A percentile compares a stretch with the other conserved stretches of the same genome.
Conservation (phyloP, 257 asterid species). For the Cynanchum wilfordii region DNA sequence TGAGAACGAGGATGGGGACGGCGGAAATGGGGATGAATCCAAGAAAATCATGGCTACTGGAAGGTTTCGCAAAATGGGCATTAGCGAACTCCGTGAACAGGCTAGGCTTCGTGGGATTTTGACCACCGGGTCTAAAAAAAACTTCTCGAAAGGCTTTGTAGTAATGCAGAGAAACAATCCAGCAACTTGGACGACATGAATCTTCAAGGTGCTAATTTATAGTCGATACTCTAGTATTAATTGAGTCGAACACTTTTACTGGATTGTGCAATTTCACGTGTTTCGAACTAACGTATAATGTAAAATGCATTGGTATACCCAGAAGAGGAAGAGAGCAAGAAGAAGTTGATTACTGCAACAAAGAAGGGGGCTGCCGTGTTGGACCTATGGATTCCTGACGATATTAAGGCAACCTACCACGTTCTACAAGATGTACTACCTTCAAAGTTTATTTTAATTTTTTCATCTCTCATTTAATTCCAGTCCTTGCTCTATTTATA, state of each 20-base stretch:
- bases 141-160: conserved; percentile 61
- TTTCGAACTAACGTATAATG: not conserved
- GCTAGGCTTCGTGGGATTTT: conserved; percentile 53
- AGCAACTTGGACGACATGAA: conserved; percentile 4
- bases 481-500: not conserved
- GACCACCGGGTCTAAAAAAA: conserved; percentile 56
- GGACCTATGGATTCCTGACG: conserved; percentile 70
- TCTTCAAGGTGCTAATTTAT: conserved; percentile 32
- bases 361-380: conserved; percentile 83
- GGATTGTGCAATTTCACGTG: not conserved
- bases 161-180: conserved; percentile 22
- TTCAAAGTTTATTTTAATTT: not conserved
- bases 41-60: conserved; percentile 43
- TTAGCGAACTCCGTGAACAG: conserved; percentile 67
- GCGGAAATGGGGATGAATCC: conserved; percentile 23
- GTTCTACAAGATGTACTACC: conserved; percentile 65
- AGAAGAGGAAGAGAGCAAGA: conserved; percentile 13
- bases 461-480: not conserved
- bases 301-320: not conserved
- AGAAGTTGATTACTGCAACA: conserved; percentile 53
- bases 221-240: not conserved
- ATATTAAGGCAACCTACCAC: conserved; percentile 71
- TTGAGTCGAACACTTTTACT: not conserved
- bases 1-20: conserved; percentile 29
- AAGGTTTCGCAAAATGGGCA: conserved; percentile 47